Evolutionary conservation across 1,284 basidiomycete species (phyloP).

Genomic region (Mrakiaceae sp.): DNA sequence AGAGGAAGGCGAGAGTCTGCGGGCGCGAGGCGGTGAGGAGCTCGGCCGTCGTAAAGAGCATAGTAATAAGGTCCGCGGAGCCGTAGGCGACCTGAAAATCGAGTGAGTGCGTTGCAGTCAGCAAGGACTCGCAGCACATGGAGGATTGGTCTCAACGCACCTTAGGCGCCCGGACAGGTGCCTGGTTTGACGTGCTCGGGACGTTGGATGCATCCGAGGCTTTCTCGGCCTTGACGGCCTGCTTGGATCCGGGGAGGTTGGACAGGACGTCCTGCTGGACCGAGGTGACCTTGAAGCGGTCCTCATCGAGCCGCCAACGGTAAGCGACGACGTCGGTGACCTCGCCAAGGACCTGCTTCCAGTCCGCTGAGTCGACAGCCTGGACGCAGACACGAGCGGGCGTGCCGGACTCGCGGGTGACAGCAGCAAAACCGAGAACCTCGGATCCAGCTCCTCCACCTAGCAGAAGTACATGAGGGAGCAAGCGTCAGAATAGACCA

Average conservation of each 20-base stretch:
- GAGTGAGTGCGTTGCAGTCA: too few relatives aligned
- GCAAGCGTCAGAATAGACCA: neutral
- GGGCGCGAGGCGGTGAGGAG: slow-evolving; percentile 34
- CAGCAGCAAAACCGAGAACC: slow-evolving; percentile 31
- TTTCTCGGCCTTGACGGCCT: neutral
- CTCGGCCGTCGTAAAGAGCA: slow-evolving; percentile 38
- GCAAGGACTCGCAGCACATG: neutral
- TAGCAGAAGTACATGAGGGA: slow-evolving; percentile 13
- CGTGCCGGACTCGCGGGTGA: slow-evolving; percentile 20
- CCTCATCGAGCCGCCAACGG: slow-evolving; percentile 24
- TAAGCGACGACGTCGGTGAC: slow-evolving; percentile 20
- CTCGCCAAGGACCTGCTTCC: slow-evolving; percentile 25
- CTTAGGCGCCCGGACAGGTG: too few relatives aligned
- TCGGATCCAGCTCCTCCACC: slow-evolving; percentile 38
- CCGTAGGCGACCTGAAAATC: slow-evolving; percentile 5
- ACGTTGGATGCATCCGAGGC: too few relatives aligned
- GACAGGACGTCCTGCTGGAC: slow-evolving; percentile 28
- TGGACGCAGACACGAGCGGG: slow-evolving; percentile 15
- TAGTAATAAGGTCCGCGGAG: slow-evolving; percentile 29
- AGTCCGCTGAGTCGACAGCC: slow-evolving; percentile 30
- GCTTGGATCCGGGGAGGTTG: neutral
- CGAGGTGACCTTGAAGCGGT: slow-evolving; percentile 23
- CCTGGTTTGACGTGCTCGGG: too few relatives aligned
- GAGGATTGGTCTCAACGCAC: too few relatives aligned
- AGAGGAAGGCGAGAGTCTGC: slow-evolving; percentile 32